These are phyloP conservation scores for Coriaria nepalensis DNA, from an alignment of 306 rosid species.

Conservation along the genomic window DNA sequence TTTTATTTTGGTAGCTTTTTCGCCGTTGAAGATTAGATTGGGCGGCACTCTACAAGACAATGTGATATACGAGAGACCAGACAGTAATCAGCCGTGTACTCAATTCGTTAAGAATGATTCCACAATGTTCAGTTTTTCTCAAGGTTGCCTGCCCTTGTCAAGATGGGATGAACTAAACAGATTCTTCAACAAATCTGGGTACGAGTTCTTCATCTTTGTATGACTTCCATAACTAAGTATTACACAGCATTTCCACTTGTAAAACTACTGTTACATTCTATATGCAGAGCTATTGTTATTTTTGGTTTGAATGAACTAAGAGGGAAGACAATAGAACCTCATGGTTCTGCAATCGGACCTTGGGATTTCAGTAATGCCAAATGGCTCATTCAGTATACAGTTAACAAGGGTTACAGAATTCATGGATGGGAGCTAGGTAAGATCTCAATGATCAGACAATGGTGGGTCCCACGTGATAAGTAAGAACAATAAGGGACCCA, in stretches of 20 bases:
- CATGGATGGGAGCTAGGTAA: conserved; percentile 95
- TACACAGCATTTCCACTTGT: not conserved
- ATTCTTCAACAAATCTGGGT: conserved; percentile 34
- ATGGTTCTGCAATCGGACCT: conserved; percentile 54
- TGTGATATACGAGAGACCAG: conserved; percentile 62
- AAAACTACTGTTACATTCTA: not conserved
- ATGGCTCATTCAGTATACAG: conserved; percentile 53
- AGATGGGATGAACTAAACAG: conserved; percentile 92
- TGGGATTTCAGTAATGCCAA: conserved; percentile 66
- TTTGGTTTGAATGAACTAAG: conserved; percentile 84
- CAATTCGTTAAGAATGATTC: conserved; percentile 53
- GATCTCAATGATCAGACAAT: not conserved
- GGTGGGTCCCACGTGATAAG: no score
- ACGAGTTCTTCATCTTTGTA: not conserved
- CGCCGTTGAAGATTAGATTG: conserved; percentile 79
- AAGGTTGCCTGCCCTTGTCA: conserved; percentile 75
- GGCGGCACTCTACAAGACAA: conserved; percentile 97
- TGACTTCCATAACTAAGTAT: not conserved
- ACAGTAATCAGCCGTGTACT: conserved; percentile 54
- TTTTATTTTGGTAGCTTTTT: conserved; percentile 76
- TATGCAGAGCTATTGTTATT: conserved; percentile 62
- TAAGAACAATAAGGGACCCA: no score
- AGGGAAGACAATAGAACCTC: conserved; percentile 40
- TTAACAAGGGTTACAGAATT: conserved; percentile 55
- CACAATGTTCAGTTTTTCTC: conserved; percentile 79